Conservation (phyloP, 805 yeast species). For the Candida koratica region DNA sequence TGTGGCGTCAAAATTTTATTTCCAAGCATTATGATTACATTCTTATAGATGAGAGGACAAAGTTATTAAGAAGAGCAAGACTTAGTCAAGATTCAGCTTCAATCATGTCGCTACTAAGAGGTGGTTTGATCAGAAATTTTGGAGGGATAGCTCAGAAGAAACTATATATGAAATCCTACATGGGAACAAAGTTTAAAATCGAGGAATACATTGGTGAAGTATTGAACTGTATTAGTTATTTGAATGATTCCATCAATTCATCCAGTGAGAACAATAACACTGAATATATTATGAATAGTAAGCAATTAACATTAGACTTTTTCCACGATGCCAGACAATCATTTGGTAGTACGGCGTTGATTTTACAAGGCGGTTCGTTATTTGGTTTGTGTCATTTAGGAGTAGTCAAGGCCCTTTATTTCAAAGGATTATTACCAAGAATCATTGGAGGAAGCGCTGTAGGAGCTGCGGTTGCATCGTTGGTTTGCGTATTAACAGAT, state of each 20-base stretch:
- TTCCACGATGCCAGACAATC: slow-evolving; percentile 85
- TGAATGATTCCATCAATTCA: slow-evolving; percentile 43
- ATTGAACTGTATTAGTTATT: slow-evolving; percentile 57
- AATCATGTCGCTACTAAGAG: slow-evolving; percentile 64
- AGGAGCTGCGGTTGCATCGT: slow-evolving; percentile 89
- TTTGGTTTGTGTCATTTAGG: slow-evolving; percentile 95
- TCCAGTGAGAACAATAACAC: slow-evolving; percentile 22
- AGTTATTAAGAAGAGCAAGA: slow-evolving; percentile 59
- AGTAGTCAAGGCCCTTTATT: slow-evolving; percentile 78
- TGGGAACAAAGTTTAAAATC: slow-evolving; percentile 85
- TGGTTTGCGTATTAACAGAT: slow-evolving; percentile 71
- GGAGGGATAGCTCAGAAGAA: slow-evolving; percentile 83
- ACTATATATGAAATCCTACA: slow-evolving; percentile 73
- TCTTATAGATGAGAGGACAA: slow-evolving; percentile 70
- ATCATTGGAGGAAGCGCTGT: slow-evolving; percentile 90
- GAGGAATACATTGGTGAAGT: slow-evolving; percentile 85
- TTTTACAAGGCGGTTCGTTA: slow-evolving; percentile 90
- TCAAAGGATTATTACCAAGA: slow-evolving; percentile 71
- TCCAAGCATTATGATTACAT: slow-evolving; percentile 80
- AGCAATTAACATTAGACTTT: slow-evolving; percentile 64
- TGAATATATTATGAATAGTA: slow-evolving; percentile 40
- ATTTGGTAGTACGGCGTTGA: slow-evolving; percentile 84
- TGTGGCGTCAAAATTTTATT: slow-evolving; percentile 79
- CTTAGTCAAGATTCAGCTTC: slow-evolving; percentile 51
- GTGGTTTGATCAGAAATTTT: slow-evolving; percentile 84